Conservation (phyloP, 331 rosid species). For the Acacia pycnantha region DNA sequence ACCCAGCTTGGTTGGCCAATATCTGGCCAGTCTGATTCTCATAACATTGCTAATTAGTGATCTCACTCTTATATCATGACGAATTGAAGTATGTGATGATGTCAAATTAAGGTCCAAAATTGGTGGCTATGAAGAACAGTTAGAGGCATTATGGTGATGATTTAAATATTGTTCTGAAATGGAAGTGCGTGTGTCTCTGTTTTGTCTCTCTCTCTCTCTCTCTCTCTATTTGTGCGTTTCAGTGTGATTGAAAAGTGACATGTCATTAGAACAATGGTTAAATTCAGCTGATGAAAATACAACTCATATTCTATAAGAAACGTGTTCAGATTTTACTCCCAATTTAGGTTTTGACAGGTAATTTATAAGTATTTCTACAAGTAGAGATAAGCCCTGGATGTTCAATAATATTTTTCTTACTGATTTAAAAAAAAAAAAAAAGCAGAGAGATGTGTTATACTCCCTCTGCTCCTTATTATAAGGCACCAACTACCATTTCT, state of each 20-base stretch:
- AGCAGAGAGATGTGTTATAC: not conserved
- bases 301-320: not conserved
- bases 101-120: constrained; percentile 23
- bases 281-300: not conserved
- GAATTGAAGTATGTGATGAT: not conserved
- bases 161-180: constrained; percentile 24
- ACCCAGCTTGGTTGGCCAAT: too few species aligned
- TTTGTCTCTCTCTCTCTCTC: constrained; percentile 27
- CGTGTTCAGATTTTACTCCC: not conserved
- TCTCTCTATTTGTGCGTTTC: constrained; percentile 16
- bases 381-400: not conserved
- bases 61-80: not conserved
- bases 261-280: not conserved
- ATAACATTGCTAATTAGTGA: too few species aligned
- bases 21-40: too few species aligned
- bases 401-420: not conserved
- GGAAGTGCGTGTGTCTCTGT: constrained; percentile 32
- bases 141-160: constrained; percentile 10
- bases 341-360: not conserved
- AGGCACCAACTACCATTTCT: too few species aligned
- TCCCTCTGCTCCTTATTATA: too few species aligned
- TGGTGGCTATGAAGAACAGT: constrained; percentile 15
- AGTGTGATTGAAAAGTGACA: constrained; percentile 15
- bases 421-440: not conserved
- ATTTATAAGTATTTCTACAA: not conserved